These are phyloP conservation scores for Amyloporia xantha DNA, from an alignment of 768 basidiomycete species.

Conservation along the genomic window DNA sequence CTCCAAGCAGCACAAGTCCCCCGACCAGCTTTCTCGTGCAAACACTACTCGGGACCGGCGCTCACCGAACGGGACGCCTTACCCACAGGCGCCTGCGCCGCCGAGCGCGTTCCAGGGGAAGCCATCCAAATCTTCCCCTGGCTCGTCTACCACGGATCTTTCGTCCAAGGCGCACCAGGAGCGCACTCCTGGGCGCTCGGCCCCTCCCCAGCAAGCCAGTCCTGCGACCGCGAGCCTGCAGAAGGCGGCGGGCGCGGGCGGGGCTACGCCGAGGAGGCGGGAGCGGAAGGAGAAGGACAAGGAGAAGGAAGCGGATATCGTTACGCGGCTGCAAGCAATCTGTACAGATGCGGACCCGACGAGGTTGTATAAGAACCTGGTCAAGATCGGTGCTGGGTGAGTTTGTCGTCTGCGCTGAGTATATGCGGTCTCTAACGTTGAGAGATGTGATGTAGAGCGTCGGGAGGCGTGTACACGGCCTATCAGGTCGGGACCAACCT, in stretches of 20 bases:
- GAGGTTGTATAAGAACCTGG: conserved; percentile 81
- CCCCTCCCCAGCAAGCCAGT: conserved; percentile 40
- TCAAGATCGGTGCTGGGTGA: conserved; percentile 98
- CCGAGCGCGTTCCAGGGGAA: conserved; percentile 12
- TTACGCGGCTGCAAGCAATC: conserved; percentile 85
- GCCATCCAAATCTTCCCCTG: conserved; percentile 23
- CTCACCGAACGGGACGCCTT: conserved; percentile 27
- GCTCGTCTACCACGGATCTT: conserved; percentile 53
- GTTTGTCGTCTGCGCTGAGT: no score
- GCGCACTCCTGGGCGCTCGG: conserved; percentile 8
- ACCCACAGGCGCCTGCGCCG: conserved; percentile 9
- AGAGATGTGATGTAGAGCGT: conserved; percentile 65
- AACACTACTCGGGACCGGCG: conserved; percentile 65
- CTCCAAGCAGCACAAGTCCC: conserved; percentile 34
- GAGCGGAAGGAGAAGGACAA: conserved; percentile 83
- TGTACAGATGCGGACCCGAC: conserved; percentile 98
- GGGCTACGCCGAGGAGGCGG: conserved; percentile 75
- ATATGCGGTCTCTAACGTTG: no score
- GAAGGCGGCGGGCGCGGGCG: conserved; percentile 53
- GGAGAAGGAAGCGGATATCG: conserved; percentile 81
- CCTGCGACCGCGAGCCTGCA: conserved; percentile 60
- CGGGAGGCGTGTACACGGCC: conserved; percentile 96
- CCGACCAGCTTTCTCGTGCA: conserved; percentile 44
- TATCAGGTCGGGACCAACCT: conserved; percentile 95
- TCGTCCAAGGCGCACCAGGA: conserved; percentile 16